A percentile compares a stretch with the other conserved stretches of the same genome.
Conservation (phyloP, 2,329 filamentous ascomycete genomes). For the Pyricularia grisea region DNA sequence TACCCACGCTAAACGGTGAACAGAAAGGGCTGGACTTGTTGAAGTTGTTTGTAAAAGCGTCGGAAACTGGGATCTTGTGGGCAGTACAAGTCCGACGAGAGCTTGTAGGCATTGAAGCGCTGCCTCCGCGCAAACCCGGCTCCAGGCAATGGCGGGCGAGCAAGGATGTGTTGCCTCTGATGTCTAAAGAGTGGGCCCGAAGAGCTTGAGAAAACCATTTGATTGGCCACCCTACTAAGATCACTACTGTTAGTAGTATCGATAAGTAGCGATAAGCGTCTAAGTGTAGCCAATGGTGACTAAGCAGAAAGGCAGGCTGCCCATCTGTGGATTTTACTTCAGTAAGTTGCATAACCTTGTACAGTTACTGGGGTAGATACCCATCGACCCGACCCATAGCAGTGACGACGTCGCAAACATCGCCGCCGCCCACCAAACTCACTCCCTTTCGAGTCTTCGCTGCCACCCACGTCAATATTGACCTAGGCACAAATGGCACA, state of each 20-base stretch:
- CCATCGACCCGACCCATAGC: background rate
- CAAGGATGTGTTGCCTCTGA: background rate
- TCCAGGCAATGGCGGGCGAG: background rate
- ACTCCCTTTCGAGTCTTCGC: background rate
- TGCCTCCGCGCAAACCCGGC: background rate
- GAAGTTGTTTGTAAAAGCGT: background rate
- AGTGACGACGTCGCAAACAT: background rate
- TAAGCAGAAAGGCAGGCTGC: no score
- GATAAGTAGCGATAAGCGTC: background rate
- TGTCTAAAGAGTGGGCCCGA: background rate
- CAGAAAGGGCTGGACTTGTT: background rate
- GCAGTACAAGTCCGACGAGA: background rate
- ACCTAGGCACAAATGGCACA: background rate
- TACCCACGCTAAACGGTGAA: background rate
- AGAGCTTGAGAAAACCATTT: background rate
- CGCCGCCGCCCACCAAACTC: background rate
- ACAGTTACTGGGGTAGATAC: background rate
- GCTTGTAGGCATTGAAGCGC: background rate
- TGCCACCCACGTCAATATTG: background rate
- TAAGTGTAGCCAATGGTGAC: no score
- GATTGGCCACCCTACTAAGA: background rate
- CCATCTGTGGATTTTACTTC: no score
- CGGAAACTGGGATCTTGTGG: background rate
- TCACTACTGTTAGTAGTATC: no score
- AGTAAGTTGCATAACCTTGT: background rate